phyloP scores from a whole-genome alignment of 345 rosid genomes.

The Barbarea vulgaris region DNA sequence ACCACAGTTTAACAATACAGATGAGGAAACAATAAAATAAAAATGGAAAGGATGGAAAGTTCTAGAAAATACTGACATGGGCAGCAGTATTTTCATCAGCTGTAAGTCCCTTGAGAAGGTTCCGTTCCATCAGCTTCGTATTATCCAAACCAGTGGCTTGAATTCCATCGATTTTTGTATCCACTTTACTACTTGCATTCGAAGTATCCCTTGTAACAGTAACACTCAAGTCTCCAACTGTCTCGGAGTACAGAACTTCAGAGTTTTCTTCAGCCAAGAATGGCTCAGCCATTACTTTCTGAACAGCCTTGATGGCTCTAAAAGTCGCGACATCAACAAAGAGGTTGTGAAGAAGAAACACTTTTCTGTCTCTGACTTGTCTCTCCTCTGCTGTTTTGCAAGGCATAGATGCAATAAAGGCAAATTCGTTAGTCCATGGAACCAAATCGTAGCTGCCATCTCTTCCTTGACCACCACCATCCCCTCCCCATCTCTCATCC shows the following conservation, averaged over 20 bases:
- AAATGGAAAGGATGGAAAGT: slow-evolving; percentile 16
- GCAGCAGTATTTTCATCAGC: slow-evolving; percentile 98
- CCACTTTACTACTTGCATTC: slow-evolving; percentile 77
- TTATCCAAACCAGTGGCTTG: slow-evolving; percentile 65
- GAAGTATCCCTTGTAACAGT: slow-evolving; percentile 62
- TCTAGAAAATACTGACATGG: slow-evolving; percentile 61
- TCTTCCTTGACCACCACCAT: slow-evolving; percentile 94
- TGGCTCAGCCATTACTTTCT: slow-evolving; percentile 54
- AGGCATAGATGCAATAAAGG: slow-evolving; percentile 81
- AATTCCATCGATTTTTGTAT: slow-evolving; percentile 90
- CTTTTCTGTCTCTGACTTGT: slow-evolving; percentile 91
- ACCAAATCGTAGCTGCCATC: slow-evolving; percentile 71
- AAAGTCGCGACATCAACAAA: slow-evolving; percentile 87
- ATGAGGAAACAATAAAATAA: background rate
- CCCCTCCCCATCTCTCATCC: slow-evolving; percentile 94
- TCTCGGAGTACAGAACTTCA: slow-evolving; percentile 55
- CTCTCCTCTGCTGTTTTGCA: slow-evolving; percentile 91
- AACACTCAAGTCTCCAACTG: slow-evolving; percentile 74
- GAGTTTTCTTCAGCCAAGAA: slow-evolving; percentile 38
- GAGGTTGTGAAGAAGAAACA: slow-evolving; percentile 92
- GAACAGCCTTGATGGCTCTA: slow-evolving; percentile 79
- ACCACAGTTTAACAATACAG: background rate
- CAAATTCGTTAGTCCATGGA: slow-evolving; percentile 86
- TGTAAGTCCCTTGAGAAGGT: slow-evolving; percentile 93
- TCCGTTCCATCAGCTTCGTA: slow-evolving; percentile 66